Evolutionary conservation across 2,329 filamentous ascomycete genomes (phyloP).

Genomic region (Fusarium poae): DNA sequence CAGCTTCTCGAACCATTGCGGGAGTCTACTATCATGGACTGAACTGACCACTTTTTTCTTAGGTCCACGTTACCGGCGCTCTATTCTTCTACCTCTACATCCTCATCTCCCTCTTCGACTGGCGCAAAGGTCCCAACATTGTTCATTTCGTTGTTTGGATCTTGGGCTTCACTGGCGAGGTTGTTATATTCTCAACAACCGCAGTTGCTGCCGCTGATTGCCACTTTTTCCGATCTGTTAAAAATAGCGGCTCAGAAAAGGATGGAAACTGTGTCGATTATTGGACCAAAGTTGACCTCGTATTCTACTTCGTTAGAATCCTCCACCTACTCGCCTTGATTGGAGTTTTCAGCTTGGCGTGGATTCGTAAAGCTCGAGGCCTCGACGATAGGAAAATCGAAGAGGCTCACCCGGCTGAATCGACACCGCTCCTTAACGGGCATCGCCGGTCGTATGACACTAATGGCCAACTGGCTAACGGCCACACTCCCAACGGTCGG

Average conservation of each 20-base stretch:
- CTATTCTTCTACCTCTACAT: conserved; percentile 90
- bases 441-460: conserved; percentile 55
- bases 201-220: conserved; percentile 75
- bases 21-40: conserved; percentile 18
- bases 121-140: conserved; percentile 81
- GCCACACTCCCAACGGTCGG: conserved; percentile 39
- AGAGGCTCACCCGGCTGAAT: conserved; percentile 65
- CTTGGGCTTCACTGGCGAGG: conserved; percentile 78
- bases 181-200: conserved; percentile 77
- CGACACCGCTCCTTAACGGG: conserved; percentile 71
- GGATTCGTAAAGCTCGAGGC: conserved; percentile 57
- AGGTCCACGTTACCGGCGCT: conserved; percentile 88
- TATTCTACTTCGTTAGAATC: conserved; percentile 76
- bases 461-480: conserved; percentile 47
- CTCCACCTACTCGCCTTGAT: conserved; percentile 72
- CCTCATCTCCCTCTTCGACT: conserved; percentile 87
- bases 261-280: conserved; percentile 53
- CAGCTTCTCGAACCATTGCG: conserved; percentile 4
- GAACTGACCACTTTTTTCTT: conserved; percentile 43
- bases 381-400: conserved; percentile 55
- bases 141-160: conserved; percentile 86
- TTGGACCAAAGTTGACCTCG: conserved; percentile 69
- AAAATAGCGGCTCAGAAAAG: conserved; percentile 44
- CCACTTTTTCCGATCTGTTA: conserved; percentile 68
- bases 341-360: conserved; percentile 60